These are phyloP conservation scores for Fraxinus platypoda DNA, from an alignment of 305 asterid species.

Conservation along the genomic window DNA sequence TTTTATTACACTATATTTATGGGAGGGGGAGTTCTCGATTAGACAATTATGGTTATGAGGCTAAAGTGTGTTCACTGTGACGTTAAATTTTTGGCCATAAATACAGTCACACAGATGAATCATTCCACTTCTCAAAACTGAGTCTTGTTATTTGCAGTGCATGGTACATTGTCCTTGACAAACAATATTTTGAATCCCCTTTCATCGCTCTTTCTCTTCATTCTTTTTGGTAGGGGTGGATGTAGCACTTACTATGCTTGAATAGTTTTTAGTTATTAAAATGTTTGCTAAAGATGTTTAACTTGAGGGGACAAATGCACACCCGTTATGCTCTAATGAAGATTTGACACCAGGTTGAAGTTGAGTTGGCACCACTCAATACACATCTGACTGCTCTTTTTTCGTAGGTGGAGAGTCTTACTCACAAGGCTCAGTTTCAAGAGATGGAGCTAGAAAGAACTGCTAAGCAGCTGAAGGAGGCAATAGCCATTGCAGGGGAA, in stretches of 20 bases:
- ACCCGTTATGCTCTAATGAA: slow-evolving; percentile 2
- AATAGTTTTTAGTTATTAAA: background rate
- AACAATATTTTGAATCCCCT: slow-evolving; percentile 3
- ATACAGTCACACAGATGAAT: slow-evolving; percentile 17
- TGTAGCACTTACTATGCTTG: background rate
- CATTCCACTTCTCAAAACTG: background rate
- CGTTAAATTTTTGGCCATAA: slow-evolving; percentile 7
- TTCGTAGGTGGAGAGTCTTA: slow-evolving; percentile 61
- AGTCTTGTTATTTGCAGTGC: slow-evolving; percentile 1
- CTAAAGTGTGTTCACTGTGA: background rate
- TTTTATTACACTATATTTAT: slow-evolving; percentile 4
- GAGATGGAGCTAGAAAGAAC: slow-evolving; percentile 68
- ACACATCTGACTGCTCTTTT: slow-evolving; percentile 18
- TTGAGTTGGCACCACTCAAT: background rate
- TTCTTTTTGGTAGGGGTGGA: slow-evolving; percentile 1
- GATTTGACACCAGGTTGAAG: slow-evolving; percentile 8
- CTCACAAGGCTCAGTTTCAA: slow-evolving; percentile 64
- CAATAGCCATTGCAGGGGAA: slow-evolving; percentile 70
- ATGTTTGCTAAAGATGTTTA: background rate
- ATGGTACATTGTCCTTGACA: slow-evolving; percentile 10
- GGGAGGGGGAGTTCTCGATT: background rate
- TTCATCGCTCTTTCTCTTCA: slow-evolving; percentile 3
- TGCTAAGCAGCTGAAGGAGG: slow-evolving; percentile 65
- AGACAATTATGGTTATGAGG: background rate
- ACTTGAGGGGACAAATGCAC: slow-evolving; percentile 7